Base-by-base conservation (phyloP, 2,329 filamentous ascomycete species). In the Trichoderma gracile region DNA sequence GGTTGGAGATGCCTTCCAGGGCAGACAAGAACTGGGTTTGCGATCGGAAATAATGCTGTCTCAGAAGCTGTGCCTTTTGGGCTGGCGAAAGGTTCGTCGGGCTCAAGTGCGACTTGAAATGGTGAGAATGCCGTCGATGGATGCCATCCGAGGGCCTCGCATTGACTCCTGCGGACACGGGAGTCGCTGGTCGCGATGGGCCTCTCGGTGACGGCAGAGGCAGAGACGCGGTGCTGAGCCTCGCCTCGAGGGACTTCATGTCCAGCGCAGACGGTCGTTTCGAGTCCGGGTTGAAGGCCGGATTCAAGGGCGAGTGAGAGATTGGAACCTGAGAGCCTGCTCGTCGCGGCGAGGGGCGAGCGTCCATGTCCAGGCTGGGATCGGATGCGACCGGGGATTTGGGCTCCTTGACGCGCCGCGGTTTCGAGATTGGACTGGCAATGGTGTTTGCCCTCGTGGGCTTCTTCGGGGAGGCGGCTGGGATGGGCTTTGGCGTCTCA, bases 11-110 rank as follows among this genome's bases (percentile, higher is more conserved):
- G 69, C 90, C 89, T 74, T 94, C 90, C 17, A 95, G 81, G 1
- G 91, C 91, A 3, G 88, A 90, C 66, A 95, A 74, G 72, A 95
- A 93, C 69, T 92, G 89, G 0, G 90, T 93, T 75, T 95, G 85
- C 66, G 87, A 91, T 60, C 90, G 83, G 73, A 94, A 95, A 75
- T 95, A 95, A 74, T 95, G 91, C 66, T 93, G 90, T 63, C 90
- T 82, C 66, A 95, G 74, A 10, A 93, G 77, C 55, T 87, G 87
- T n/a, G 86, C 84, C 73, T 91, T 92, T 73, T 93, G 89, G 12
- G 80, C 76, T 5, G 79, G 74, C 1, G 86, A 86, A 72, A 94
- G 78, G 23, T 89, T 84, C n/a, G 81, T 83, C 2, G 87, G 81
- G 17, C 79, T 85, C 14, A 87, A 74, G 5, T 84, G 76, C 5